Percentiles rank a stretch among this genome's conserved stretches.
These are phyloP conservation scores for Spiraea crenata DNA, from an alignment of 331 rosid genomes.

Conservation along the genomic window DNA sequence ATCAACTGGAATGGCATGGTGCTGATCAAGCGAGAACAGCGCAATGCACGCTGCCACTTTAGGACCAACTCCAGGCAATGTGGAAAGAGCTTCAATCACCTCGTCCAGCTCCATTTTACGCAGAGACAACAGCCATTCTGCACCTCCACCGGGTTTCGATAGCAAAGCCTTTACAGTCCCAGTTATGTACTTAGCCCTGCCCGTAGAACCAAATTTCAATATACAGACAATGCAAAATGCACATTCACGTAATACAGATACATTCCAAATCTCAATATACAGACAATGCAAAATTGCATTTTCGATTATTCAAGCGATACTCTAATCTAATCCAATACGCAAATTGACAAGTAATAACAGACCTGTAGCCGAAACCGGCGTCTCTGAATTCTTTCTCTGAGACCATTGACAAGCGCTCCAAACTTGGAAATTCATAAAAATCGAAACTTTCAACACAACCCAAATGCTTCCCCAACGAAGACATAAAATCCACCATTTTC, in stretches of 20 bases:
- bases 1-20: slow-evolving; percentile 92
- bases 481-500: slow-evolving; percentile 80
- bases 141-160: slow-evolving; percentile 75
- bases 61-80: slow-evolving; percentile 93
- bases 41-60: slow-evolving; percentile 97
- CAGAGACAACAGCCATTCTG: slow-evolving; percentile 76
- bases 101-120: slow-evolving; percentile 61
- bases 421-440: too few species aligned
- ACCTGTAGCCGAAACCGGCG: slow-evolving; percentile 98
- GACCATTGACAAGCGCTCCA: too few species aligned
- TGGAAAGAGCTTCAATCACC: slow-evolving; percentile 59
- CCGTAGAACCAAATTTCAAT: background rate
- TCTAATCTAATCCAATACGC: too few species aligned
- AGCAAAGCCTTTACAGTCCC: slow-evolving; percentile 64
- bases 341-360: background rate
- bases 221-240: too few species aligned
- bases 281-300: too few species aligned
- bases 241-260: too few species aligned
- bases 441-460: slow-evolving; percentile 62
- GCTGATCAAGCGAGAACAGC: slow-evolving; percentile 95
- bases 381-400: slow-evolving; percentile 73
- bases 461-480: slow-evolving; percentile 63
- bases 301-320: too few species aligned
- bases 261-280: too few species aligned
- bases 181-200: slow-evolving; percentile 75